Conservation (phyloP, 768 basidiomycete species). For the Boletales sp. region DNA sequence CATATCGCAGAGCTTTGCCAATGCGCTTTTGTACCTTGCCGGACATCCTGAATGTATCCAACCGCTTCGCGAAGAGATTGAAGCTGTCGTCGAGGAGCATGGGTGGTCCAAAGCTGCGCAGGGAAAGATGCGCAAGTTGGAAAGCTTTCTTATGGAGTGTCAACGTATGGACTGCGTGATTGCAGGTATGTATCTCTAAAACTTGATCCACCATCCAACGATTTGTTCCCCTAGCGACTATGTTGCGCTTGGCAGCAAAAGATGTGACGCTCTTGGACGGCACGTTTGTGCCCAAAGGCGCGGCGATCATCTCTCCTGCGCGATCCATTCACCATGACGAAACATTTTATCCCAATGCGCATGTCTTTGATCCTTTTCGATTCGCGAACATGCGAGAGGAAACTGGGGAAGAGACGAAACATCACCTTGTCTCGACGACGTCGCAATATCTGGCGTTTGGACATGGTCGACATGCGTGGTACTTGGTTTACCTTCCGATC, state of each 20-base stretch:
- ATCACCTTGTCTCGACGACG: constrained; percentile 35
- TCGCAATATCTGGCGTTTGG: constrained; percentile 38
- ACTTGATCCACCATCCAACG: not conserved
- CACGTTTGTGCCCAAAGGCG: constrained; percentile 34
- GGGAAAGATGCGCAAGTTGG: constrained; percentile 31
- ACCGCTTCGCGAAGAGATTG: constrained; percentile 37
- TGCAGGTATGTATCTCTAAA: constrained; percentile 12
- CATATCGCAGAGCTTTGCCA: constrained; percentile 25
- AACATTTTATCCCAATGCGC: constrained; percentile 30
- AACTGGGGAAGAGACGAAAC: constrained; percentile 29
- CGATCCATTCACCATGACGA: constrained; percentile 21
- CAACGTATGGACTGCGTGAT: constrained; percentile 30
- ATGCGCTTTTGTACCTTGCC: constrained; percentile 35
- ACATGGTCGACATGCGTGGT: constrained; percentile 28
- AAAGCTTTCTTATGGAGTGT: constrained; percentile 39
- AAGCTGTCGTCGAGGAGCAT: constrained; percentile 22
- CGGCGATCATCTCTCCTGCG: constrained; percentile 18
- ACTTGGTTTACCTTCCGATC: not conserved
- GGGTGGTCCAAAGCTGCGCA: constrained; percentile 28
- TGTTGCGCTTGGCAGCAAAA: constrained; percentile 31
- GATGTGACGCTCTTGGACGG: constrained; percentile 38
- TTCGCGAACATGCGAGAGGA: constrained; percentile 37
- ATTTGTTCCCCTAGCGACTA: constrained; percentile 13
- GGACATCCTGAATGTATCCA: constrained; percentile 31
- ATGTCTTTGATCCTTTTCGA: constrained; percentile 46